Evolutionary conservation across 331 rosid species (phyloP).

Genomic region (Telfairia occidentalis): DNA sequence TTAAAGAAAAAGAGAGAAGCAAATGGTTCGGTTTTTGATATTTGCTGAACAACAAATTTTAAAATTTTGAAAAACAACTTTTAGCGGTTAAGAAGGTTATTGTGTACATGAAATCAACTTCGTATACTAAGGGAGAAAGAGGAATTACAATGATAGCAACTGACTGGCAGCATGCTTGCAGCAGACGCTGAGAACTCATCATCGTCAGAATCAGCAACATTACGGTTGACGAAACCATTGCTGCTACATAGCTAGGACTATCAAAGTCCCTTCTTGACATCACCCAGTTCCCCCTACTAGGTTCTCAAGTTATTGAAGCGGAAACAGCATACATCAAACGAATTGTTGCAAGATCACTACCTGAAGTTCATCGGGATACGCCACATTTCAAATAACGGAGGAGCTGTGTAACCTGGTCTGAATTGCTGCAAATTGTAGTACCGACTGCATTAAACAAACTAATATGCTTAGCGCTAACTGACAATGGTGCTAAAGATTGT

Average conservation of each 20-base stretch:
- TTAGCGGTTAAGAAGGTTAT: not conserved
- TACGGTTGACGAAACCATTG: conserved; percentile 68
- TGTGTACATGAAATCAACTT: not conserved
- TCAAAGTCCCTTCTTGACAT: conserved; percentile 59
- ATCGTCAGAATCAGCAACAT: conserved; percentile 29
- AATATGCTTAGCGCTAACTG: not conserved
- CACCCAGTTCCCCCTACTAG: conserved; percentile 92
- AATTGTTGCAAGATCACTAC: conserved; percentile 23
- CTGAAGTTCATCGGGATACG: conserved; percentile 92
- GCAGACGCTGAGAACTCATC: conserved; percentile 54
- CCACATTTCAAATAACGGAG: conserved; percentile 72
- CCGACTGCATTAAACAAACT: not conserved
- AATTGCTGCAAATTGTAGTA: conserved; percentile 47
- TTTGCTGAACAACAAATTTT: not conserved
- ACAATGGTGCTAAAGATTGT: not conserved
- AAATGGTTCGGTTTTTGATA: not conserved
- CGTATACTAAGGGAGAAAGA: not conserved
- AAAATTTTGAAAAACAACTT: not conserved
- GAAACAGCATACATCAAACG: not conserved
- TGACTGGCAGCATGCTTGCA: conserved; percentile 41
- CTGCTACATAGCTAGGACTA: conserved; percentile 58
- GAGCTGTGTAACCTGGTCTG: conserved; percentile 84
- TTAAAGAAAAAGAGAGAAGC: conserved; percentile 14
- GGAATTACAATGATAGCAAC: conserved; percentile 49
- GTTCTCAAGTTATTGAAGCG: not conserved